Conservation (phyloP, 2,329 filamentous ascomycete genomes). For the Lachnellula arida region DNA sequence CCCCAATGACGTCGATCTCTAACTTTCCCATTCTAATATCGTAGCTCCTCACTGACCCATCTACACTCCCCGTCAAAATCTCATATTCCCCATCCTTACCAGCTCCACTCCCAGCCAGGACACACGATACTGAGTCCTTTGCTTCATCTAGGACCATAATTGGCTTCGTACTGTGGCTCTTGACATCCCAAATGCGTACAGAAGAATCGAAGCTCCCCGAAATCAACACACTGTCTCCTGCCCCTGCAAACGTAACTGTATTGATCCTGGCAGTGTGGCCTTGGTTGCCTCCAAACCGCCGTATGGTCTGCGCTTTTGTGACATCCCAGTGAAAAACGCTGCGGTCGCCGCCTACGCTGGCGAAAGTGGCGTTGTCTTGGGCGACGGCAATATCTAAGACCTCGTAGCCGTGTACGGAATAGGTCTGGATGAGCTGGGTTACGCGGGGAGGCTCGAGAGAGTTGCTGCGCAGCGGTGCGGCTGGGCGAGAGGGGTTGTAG, state of each 20-base stretch:
- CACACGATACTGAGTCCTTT: conserved; percentile 56
- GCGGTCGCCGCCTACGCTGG: conserved; percentile 84
- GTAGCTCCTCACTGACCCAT: conserved; percentile 76
- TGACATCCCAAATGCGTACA: conserved; percentile 71
- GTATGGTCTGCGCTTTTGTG: conserved; percentile 67
- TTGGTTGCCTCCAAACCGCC: conserved; percentile 61
- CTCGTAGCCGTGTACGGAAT: conserved; percentile 86
- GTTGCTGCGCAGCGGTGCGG: conserved; percentile 34
- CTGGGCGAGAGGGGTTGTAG: conserved; percentile 66
- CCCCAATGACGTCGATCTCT: conserved; percentile 65
- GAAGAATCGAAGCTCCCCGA: conserved; percentile 71
- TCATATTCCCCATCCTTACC: conserved; percentile 38
- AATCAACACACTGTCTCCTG: conserved; percentile 67
- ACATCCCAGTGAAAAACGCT: conserved; percentile 95
- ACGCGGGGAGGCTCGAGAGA: conserved; percentile 37
- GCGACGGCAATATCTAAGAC: conserved; percentile 76
- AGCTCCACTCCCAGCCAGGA: conserved; percentile 18
- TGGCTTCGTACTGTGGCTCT: conserved; percentile 51
- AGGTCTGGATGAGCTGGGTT: conserved; percentile 71
- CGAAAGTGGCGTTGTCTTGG: conserved; percentile 76
- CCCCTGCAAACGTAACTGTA: conserved; percentile 71
- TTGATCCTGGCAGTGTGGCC: conserved; percentile 57
- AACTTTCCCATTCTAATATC: conserved; percentile 73
- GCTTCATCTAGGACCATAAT: conserved; percentile 72
- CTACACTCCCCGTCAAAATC: conserved; percentile 74